Conservation (phyloP, 2,329 filamentous ascomycete genomes). For the Emmonsia crescens region DNA sequence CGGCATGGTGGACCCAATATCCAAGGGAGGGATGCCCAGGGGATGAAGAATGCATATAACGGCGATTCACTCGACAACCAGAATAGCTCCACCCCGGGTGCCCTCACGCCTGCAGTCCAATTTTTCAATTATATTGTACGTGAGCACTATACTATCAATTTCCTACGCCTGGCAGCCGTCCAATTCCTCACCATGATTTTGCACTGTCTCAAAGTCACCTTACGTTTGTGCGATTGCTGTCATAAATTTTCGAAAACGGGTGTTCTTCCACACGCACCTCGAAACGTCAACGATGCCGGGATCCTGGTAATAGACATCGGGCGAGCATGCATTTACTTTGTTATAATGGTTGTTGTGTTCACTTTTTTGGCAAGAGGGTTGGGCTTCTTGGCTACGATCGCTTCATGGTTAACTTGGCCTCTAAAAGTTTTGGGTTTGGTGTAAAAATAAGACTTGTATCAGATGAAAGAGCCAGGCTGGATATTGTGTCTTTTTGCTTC, state of each 20-base stretch:
- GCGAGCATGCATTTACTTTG: slow-evolving; percentile 25
- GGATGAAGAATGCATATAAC: background rate
- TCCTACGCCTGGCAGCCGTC: background rate
- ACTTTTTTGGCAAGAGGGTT: slow-evolving; percentile 22
- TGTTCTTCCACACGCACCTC: background rate
- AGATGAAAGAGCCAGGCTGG: background rate
- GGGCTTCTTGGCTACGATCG: slow-evolving; percentile 24
- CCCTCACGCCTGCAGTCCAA: background rate
- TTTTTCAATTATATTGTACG: background rate
- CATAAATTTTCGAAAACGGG: slow-evolving; percentile 1
- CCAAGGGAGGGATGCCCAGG: background rate
- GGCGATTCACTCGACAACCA: background rate
- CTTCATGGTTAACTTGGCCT: slow-evolving; percentile 29
- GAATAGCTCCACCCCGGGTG: background rate
- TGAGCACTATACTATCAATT: background rate
- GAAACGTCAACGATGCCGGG: slow-evolving; percentile 2
- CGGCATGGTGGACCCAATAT: background rate
- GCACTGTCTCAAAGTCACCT: slow-evolving; percentile 3
- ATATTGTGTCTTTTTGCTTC: background rate
- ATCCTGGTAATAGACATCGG: slow-evolving; percentile 21
- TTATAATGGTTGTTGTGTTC: slow-evolving; percentile 23
- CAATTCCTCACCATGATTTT: slow-evolving; percentile 1
- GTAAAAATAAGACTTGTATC: background rate
- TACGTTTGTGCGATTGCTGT: background rate
- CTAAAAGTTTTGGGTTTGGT: slow-evolving; percentile 19